Conservation (phyloP, 1,284 basidiomycete species). For the Entoloma clypeatum region DNA sequence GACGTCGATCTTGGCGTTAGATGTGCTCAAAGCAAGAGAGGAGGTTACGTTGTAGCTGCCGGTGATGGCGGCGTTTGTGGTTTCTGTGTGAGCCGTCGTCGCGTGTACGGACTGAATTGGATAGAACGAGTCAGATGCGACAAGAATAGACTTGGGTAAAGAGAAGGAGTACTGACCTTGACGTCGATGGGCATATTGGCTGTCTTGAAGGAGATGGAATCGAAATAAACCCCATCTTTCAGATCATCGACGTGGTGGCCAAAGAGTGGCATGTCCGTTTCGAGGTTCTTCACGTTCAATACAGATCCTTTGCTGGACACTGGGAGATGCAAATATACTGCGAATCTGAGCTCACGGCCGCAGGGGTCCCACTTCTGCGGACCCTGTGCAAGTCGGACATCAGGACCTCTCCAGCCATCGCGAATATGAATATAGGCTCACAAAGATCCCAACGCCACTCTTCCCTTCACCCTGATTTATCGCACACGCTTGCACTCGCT, state of each 20-base stretch:
- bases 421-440: conserved; percentile 20
- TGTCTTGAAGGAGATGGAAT: conserved; percentile 25
- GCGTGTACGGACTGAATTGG: conserved; percentile 35
- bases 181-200: conserved; percentile 26
- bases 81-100: conserved; percentile 26
- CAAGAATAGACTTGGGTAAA: background rate
- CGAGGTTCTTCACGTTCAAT: conserved; percentile 29
- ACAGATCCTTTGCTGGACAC: conserved; percentile 15
- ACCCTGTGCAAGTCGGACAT: conserved; percentile 2
- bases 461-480: conserved; percentile 26
- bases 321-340: conserved; percentile 33
- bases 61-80: conserved; percentile 34
- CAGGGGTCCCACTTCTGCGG: conserved; percentile 6
- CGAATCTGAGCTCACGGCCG: conserved; percentile 22
- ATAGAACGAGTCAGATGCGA: conserved; percentile 3
- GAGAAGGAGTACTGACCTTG: conserved; percentile 21
- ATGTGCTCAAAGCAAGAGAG: conserved; percentile 33
- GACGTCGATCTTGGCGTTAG: conserved; percentile 36
- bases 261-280: conserved; percentile 33
- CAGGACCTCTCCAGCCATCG: background rate
- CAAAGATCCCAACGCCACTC: conserved; percentile 42
- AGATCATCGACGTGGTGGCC: conserved; percentile 30
- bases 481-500: conserved; percentile 35
- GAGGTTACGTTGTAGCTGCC: conserved; percentile 39
- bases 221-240: conserved; percentile 29